Evolutionary conservation across 2,329 filamentous ascomycete species (phyloP).

Genomic region (Trichoderma guizhouense): DNA sequence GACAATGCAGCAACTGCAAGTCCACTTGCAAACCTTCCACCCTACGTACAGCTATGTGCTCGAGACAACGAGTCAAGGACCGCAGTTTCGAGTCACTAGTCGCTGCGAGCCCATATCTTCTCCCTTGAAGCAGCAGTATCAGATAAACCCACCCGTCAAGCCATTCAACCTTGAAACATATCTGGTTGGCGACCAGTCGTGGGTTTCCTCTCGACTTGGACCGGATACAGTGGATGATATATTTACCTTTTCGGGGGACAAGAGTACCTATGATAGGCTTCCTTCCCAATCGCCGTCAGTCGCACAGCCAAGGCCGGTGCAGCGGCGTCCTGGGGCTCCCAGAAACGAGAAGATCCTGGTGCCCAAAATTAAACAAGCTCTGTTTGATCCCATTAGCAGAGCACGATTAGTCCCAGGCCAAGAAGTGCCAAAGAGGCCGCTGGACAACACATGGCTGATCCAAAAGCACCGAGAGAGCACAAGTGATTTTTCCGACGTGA

Average conservation of each 20-base stretch:
- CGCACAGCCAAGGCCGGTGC: slow-evolving; percentile 18
- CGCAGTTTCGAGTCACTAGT: slow-evolving; percentile 40
- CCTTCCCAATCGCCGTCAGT: slow-evolving; percentile 26
- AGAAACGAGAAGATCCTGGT: slow-evolving; percentile 38
- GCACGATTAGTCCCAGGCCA: slow-evolving; percentile 48
- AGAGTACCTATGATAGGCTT: slow-evolving; percentile 23
- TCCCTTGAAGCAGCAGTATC: slow-evolving; percentile 38
- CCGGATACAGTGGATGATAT: slow-evolving; percentile 31
- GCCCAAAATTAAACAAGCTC: slow-evolving; percentile 48
- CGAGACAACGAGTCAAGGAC: slow-evolving; percentile 35
- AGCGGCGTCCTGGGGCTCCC: slow-evolving; percentile 18
- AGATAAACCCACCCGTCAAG: slow-evolving; percentile 42
- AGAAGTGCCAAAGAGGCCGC: slow-evolving; percentile 41
- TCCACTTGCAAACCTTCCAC: slow-evolving; percentile 47
- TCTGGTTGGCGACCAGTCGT: slow-evolving; percentile 45
- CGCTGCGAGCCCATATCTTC: slow-evolving; percentile 28
- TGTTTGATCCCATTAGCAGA: slow-evolving; percentile 58
- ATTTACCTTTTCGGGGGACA: slow-evolving; percentile 25
- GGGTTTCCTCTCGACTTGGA: slow-evolving; percentile 42
- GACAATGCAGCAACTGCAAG: slow-evolving; percentile 46
- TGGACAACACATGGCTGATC: slow-evolving; percentile 53
- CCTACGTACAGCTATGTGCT: slow-evolving; percentile 43
- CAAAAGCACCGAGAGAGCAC: slow-evolving; percentile 59
- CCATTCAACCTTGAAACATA: slow-evolving; percentile 45
- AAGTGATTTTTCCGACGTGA: slow-evolving; percentile 55